Conservation (phyloP, 2,329 filamentous ascomycete genomes). For the Fusarium sp. region DNA sequence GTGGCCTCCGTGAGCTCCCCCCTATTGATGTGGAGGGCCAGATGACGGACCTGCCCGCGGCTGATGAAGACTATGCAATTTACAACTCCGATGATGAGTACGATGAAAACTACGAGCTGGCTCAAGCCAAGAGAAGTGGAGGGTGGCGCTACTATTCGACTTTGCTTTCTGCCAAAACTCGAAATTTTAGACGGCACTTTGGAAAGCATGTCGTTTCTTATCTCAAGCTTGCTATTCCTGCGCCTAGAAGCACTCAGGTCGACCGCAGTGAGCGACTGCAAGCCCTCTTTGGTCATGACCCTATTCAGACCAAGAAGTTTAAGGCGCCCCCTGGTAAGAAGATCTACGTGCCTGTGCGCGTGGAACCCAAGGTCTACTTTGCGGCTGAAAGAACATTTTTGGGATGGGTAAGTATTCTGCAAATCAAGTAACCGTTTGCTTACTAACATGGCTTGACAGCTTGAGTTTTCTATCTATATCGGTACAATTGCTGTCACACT, state of each 20-base stretch:
- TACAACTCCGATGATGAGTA: conserved; percentile 91
- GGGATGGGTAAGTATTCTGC: conserved; percentile 76
- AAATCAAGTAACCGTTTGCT: neutral
- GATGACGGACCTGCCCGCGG: conserved; percentile 70
- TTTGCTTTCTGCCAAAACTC: conserved; percentile 63
- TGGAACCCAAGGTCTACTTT: conserved; percentile 98
- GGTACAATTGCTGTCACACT: conserved; percentile 87
- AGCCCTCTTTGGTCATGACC: conserved; percentile 65
- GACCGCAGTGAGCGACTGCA: conserved; percentile 67
- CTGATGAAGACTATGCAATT: conserved; percentile 80
- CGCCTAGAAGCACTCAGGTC: conserved; percentile 67
- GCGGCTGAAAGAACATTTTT: conserved; percentile 96
- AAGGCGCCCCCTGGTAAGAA: conserved; percentile 85
- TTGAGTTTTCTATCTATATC: conserved; percentile 96
- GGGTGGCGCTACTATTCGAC: conserved; percentile 80
- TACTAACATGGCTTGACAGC: conserved; percentile 59
- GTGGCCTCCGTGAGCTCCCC: conserved; percentile 57
- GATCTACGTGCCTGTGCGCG: conserved; percentile 94
- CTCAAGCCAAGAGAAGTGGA: conserved; percentile 81
- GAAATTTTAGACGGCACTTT: conserved; percentile 56
- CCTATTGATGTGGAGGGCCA: conserved; percentile 83
- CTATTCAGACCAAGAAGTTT: conserved; percentile 71
- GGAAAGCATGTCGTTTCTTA: conserved; percentile 58
- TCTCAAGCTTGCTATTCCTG: conserved; percentile 65
- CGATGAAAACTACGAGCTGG: conserved; percentile 78